Evolutionary conservation across 768 basidiomycete species (phyloP).

Genomic region (Plicaturopsis crispa): DNA sequence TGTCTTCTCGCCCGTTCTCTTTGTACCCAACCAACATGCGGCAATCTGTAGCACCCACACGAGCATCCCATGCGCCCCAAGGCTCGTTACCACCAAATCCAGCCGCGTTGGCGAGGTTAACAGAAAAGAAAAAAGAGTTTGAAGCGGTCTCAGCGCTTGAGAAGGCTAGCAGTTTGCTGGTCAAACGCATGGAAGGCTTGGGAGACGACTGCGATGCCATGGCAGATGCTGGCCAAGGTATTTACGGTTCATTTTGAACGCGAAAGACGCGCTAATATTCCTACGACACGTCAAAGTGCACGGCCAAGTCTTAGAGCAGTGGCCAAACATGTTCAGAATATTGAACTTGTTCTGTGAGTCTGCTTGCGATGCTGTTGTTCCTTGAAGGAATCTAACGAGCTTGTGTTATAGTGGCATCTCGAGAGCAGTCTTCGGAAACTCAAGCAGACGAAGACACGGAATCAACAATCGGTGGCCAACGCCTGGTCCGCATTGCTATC

Average conservation of each 20-base stretch:
- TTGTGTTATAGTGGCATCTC: conserved; percentile 37
- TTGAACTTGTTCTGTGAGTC: conserved; percentile 59
- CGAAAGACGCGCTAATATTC: background rate
- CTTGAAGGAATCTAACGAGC: background rate
- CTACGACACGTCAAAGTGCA: conserved; percentile 43
- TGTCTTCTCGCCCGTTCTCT: no score
- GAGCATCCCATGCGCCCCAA: conserved; percentile 41
- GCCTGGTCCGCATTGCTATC: conserved; percentile 67
- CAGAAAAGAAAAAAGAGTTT: conserved; percentile 77
- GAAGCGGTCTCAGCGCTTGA: conserved; percentile 72
- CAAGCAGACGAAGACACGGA: conserved; percentile 14
- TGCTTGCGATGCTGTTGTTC: background rate
- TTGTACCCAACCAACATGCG: no score
- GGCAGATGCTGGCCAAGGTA: conserved; percentile 71
- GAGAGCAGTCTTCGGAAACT: conserved; percentile 22
- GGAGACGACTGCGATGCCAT: conserved; percentile 70
- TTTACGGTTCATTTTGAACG: conserved; percentile 3
- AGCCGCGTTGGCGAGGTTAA: conserved; percentile 45
- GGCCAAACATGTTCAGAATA: conserved; percentile 80
- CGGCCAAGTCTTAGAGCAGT: conserved; percentile 71
- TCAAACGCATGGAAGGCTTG: conserved; percentile 60
- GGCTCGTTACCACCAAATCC: conserved; percentile 19
- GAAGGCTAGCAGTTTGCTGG: conserved; percentile 51
- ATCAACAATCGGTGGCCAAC: conserved; percentile 36
- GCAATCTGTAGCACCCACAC: conserved; percentile 44